Evolutionary conservation across 805 yeast genomes (phyloP), one percentile per base, ranked within the genome.

Genomic region (Myxozyma monticola): DNA sequence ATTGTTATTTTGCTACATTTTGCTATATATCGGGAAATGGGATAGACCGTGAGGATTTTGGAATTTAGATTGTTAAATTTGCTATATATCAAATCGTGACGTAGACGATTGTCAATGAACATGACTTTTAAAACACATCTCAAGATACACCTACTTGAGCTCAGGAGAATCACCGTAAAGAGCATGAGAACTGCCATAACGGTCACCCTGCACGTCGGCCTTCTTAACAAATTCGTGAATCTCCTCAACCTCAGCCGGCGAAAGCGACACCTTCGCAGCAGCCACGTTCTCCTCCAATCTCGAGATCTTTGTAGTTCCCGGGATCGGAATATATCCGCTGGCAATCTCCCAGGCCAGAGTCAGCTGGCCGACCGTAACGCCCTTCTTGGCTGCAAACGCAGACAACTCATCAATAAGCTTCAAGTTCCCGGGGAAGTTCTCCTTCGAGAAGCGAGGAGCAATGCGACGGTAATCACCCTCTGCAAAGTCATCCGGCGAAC

Each of bases 341-440:
- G 77, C 74, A 45, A 76, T 69, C 49, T 81, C 68, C 81, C 87
- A 87, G 1, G 87, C 82, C 22, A 89, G 65, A 2, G 88, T 81
- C 31, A 85, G 59, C 68, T 88, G 95, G 10, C 88, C 80, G 8
- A 82, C 62, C 2, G 84, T 73, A 17, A 75, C 66, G 31, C 69
- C 69, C 45, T 71, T 70, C 34, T 70, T 62, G 24, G 72, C 70
- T 5, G 87, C 83, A 43, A 76, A 70, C 15, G 73, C 71, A 48
- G 75, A 64, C 56, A 88, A 69, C 40, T 72, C 69, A 10, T 75
- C 68, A 12, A 81, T 77, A 40, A 83, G 62, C 7, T 59, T 53
- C 55, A 73, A 59, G 67, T 89, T 89, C 54, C 77, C 71, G 9
- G 69, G 62, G 48, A 80, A 69, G 61, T 79, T 78, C 51, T 83